These are phyloP conservation scores for Letharia columbiana DNA, from an alignment of 495 filamentous ascomycete species.

Conservation along the genomic window DNA sequence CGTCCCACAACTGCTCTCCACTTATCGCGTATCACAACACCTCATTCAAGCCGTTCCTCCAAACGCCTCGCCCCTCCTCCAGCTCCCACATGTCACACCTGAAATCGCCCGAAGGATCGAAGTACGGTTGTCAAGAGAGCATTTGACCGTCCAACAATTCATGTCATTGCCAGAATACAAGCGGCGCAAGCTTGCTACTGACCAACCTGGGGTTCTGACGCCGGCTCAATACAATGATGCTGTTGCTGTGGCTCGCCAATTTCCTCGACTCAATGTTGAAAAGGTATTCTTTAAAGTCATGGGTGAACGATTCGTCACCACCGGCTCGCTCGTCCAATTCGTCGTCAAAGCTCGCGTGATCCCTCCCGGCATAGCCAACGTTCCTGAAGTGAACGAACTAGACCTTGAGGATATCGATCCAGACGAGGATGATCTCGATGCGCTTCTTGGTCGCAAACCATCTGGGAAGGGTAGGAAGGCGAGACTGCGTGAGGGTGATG, in stretches of 20 bases:
- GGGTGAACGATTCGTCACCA: slow-evolving; percentile 85
- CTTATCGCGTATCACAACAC: slow-evolving; percentile 74
- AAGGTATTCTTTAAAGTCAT: slow-evolving; percentile 98
- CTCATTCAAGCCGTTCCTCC: slow-evolving; percentile 85
- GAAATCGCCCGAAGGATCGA: slow-evolving; percentile 66
- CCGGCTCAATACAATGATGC: slow-evolving; percentile 69
- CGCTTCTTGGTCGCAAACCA: slow-evolving; percentile 68
- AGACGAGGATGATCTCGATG: slow-evolving; percentile 85
- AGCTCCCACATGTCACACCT: slow-evolving; percentile 82
- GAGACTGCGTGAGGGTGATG: slow-evolving; percentile 46
- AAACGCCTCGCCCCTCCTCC: slow-evolving; percentile 75
- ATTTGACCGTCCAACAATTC: slow-evolving; percentile 74
- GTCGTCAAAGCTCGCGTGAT: slow-evolving; percentile 93
- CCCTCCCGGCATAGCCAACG: slow-evolving; percentile 65
- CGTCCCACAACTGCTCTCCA: slow-evolving; percentile 67
- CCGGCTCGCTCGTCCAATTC: slow-evolving; percentile 86
- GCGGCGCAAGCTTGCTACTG: slow-evolving; percentile 57
- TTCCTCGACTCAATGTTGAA: slow-evolving; percentile 76
- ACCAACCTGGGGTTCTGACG: slow-evolving; percentile 60
- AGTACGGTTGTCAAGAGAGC: slow-evolving; percentile 59
- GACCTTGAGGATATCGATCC: slow-evolving; percentile 89
- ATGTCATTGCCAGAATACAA: slow-evolving; percentile 71
- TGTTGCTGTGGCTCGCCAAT: slow-evolving; percentile 64
- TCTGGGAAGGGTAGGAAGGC: slow-evolving; percentile 45
- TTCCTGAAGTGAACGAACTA: slow-evolving; percentile 62